phyloP scores from a whole-genome alignment of 352 stramenopile genomes.

The Pythium diclinum region DNA sequence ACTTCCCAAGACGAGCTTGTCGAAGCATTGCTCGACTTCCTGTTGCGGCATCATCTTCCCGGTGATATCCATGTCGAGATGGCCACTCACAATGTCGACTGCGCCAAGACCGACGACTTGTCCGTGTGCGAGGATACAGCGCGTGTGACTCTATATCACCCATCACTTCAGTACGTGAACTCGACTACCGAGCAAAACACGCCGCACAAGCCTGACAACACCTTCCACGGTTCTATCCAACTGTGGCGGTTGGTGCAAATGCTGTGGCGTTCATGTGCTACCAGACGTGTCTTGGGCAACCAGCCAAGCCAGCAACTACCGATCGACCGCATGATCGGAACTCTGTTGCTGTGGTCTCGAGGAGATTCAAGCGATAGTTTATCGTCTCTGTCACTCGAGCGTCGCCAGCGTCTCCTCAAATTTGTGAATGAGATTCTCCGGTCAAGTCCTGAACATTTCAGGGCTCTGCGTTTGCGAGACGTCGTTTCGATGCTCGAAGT shows the following conservation, averaged over 20 bases:
- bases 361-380: background rate
- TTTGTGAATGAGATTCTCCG: conserved; percentile 24
- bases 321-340: background rate
- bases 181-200: conserved; percentile 10
- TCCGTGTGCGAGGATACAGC: background rate
- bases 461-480: conserved; percentile 6
- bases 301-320: background rate
- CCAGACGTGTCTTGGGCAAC: background rate
- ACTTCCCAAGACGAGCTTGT: background rate
- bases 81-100: background rate
- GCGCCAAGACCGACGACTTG: background rate
- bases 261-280: conserved; percentile 10
- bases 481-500: conserved; percentile 14
- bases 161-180: conserved; percentile 21
- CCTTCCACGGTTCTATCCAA: conserved; percentile 12
- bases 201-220: background rate
- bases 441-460: background rate
- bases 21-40: background rate
- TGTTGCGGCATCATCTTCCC: conserved; percentile 1
- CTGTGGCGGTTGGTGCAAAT: conserved; percentile 21
- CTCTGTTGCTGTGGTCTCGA: background rate
- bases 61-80: background rate
- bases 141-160: background rate
- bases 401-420: conserved; percentile 1
- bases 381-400: background rate